Evolutionary conservation across 2,329 filamentous ascomycete species (phyloP).

Genomic region (Thielaviopsis cerberus): DNA sequence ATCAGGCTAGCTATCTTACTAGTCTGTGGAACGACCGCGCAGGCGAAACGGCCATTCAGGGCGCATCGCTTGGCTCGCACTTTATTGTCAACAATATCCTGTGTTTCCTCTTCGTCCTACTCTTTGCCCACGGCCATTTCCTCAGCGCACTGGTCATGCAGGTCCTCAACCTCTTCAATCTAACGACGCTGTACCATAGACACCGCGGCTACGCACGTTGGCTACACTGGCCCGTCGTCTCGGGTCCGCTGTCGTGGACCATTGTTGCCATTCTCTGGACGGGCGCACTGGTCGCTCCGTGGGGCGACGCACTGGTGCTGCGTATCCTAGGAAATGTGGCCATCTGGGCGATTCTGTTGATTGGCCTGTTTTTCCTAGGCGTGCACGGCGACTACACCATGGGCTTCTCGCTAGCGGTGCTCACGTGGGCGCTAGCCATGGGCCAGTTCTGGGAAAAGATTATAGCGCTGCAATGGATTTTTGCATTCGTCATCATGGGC

Average conservation of each 20-base stretch:
- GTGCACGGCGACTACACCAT: conserved; percentile 60
- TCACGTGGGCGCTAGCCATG: conserved; percentile 58
- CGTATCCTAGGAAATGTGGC: conserved; percentile 71
- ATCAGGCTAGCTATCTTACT: conserved; percentile 57
- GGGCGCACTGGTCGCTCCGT: conserved; percentile 61
- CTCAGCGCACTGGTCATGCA: conserved; percentile 58
- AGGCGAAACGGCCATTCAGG: conserved; percentile 47
- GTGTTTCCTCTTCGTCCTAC: conserved; percentile 62
- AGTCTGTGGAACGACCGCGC: conserved; percentile 54
- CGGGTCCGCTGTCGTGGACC: conserved; percentile 65
- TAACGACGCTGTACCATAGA: conserved; percentile 62
- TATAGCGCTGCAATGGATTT: conserved; percentile 80
- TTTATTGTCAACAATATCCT: conserved; percentile 77
- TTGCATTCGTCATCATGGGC: conserved; percentile 67
- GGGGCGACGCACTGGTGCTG: conserved; percentile 47
- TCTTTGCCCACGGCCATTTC: conserved; percentile 63
- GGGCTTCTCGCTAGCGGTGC: conserved; percentile 57
- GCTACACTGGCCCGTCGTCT: conserved; percentile 59
- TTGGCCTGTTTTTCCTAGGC: conserved; percentile 59
- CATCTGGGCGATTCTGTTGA: conserved; percentile 65
- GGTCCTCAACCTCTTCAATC: conserved; percentile 65
- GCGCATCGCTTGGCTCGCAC: conserved; percentile 62
- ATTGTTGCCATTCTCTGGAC: conserved; percentile 80
- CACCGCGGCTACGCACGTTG: conserved; percentile 47
- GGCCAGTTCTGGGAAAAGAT: conserved; percentile 55